Evolutionary conservation across 768 basidiomycete species (phyloP).

Genomic region (Mycena crocata): DNA sequence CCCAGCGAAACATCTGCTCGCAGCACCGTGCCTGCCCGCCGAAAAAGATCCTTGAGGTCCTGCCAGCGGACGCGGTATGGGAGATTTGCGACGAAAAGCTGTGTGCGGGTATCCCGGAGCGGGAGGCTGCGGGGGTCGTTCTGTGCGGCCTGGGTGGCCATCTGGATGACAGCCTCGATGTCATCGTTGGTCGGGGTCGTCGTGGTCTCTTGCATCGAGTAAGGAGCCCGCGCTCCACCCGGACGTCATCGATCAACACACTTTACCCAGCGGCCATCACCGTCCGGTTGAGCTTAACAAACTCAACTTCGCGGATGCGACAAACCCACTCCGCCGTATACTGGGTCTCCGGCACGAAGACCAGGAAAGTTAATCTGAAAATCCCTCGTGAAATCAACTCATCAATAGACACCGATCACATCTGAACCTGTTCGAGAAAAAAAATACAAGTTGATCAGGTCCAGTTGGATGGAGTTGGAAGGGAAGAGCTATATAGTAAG

Average conservation of each 20-base stretch:
- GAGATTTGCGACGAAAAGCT: constrained; percentile 96
- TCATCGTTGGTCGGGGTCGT: constrained; percentile 71
- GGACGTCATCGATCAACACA: constrained; percentile 22
- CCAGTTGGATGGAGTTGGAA: no score
- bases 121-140: constrained; percentile 59
- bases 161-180: constrained; percentile 92
- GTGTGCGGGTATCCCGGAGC: constrained; percentile 88
- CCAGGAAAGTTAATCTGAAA: no score
- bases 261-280: constrained; percentile 6
- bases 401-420: no score
- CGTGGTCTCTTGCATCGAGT: constrained; percentile 26
- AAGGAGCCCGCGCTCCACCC: constrained; percentile 14
- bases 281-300: neutral
- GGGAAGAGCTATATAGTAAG: no score
- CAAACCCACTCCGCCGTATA: no score
- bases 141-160: constrained; percentile 79
- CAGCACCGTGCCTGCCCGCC: constrained; percentile 91
- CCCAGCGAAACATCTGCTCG: constrained; percentile 83
- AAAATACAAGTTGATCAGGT: no score
- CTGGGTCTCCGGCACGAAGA: no score
- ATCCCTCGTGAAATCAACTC: no score
- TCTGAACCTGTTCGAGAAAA: no score
- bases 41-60: constrained; percentile 97
- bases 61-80: constrained; percentile 99
- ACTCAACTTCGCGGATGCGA: neutral